phyloP scores from a whole-genome alignment of 352 stramenopile species.

The Phytophthora constricta region DNA sequence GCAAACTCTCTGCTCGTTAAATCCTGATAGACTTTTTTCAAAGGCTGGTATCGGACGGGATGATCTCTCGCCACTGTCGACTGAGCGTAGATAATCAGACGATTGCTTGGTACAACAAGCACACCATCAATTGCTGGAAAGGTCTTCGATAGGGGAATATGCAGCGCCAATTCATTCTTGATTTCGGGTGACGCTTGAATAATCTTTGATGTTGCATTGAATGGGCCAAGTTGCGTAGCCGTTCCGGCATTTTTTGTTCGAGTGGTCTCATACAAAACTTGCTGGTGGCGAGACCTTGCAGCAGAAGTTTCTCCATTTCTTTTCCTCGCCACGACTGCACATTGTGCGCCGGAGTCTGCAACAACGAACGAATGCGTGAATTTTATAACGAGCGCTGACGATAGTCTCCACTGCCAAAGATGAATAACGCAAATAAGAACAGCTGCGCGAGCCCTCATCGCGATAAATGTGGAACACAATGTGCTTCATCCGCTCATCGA shows the following conservation, averaged over 20 bases:
- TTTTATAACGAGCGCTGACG: constrained; percentile 6
- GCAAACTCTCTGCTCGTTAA: background rate
- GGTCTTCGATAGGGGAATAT: constrained; percentile 36
- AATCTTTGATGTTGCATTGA: constrained; percentile 25
- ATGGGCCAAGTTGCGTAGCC: background rate
- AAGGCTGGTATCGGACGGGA: constrained; percentile 35
- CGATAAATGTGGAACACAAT: constrained; percentile 15
- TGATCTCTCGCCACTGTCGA: constrained; percentile 26
- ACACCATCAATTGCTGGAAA: constrained; percentile 42
- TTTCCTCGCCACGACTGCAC: constrained; percentile 15
- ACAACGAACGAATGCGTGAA: constrained; percentile 26
- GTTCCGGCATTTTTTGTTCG: background rate
- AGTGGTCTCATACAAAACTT: constrained; percentile 13
- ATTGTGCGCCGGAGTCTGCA: constrained; percentile 3
- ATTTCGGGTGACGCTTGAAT: constrained; percentile 38
- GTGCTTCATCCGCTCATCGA: constrained; percentile 16
- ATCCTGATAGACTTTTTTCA: constrained; percentile 25
- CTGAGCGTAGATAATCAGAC: constrained; percentile 36
- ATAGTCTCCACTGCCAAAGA: constrained; percentile 23
- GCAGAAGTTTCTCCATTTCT: constrained; percentile 12
- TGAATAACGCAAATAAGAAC: constrained; percentile 13
- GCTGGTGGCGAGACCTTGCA: constrained; percentile 10
- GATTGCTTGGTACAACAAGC: constrained; percentile 19
- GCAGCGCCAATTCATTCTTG: constrained; percentile 27
- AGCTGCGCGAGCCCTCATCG: background rate